Conservation (phyloP, 352 stramenopile genomes). For the Globisporangium cystogenes region DNA sequence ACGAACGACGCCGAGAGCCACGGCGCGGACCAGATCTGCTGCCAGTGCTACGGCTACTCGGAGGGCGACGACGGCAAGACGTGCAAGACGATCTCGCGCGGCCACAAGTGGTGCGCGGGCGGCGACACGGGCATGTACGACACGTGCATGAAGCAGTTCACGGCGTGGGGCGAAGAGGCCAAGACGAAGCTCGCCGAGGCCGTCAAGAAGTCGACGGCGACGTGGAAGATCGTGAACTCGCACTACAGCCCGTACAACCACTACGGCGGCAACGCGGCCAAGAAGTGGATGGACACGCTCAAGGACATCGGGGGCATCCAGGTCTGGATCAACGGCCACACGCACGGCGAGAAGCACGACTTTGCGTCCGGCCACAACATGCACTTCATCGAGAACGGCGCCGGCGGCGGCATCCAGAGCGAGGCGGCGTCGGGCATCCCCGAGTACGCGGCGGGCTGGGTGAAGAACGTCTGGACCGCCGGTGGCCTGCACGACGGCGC, state of each 20-base stretch:
- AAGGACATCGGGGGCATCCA: constrained; percentile 41
- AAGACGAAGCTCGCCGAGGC: constrained; percentile 43
- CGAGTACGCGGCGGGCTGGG: constrained; percentile 32
- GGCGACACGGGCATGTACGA: constrained; percentile 57
- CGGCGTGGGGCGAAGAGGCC: constrained; percentile 63
- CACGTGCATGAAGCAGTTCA: constrained; percentile 62
- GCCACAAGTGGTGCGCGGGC: constrained; percentile 46
- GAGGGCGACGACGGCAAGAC: constrained; percentile 29
- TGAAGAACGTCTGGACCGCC: constrained; percentile 52
- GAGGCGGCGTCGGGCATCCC: constrained; percentile 73
- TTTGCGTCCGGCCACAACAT: constrained; percentile 35
- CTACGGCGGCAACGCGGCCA: constrained; percentile 47
- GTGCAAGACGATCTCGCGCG: constrained; percentile 49
- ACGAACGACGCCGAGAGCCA: constrained; percentile 45
- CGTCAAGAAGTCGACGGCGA: constrained; percentile 52
- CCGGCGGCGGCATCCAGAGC: constrained; percentile 76
- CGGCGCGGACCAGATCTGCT: constrained; percentile 69
- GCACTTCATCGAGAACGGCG: constrained; percentile 79
- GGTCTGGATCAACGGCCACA: constrained; percentile 73
- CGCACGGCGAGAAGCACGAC: constrained; percentile 76
- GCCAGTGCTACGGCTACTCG: constrained; percentile 79
- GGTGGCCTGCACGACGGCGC: constrained; percentile 17
- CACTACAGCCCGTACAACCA: constrained; percentile 80
- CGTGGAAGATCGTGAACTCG: constrained; percentile 84
- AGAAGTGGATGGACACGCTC: constrained; percentile 61